Evolutionary conservation across 108 stramenopile genomes (phyloP).

Genomic region (Aureococcus anophagefferens): DNA sequence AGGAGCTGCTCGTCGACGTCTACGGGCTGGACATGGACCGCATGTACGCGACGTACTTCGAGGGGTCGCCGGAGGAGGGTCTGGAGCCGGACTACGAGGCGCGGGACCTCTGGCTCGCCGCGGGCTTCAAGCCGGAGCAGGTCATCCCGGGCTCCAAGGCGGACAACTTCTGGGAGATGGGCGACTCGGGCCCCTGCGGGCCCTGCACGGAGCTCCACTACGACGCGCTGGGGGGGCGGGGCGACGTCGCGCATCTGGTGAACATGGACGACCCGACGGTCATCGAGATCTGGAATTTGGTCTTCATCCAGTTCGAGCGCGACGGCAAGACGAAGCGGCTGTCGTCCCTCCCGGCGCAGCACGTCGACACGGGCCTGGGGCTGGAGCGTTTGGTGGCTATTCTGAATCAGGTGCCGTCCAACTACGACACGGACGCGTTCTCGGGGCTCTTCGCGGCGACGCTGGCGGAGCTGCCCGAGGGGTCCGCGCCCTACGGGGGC

Average conservation of each 20-base stretch:
- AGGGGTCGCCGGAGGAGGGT: conserved; percentile 73
- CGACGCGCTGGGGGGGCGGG: conserved; percentile 79
- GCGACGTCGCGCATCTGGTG: conserved; percentile 74
- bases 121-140: conserved; percentile 53
- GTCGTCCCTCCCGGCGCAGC: conserved; percentile 65
- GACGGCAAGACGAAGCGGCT: background rate
- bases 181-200: conserved; percentile 63
- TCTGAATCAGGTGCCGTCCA: conserved; percentile 73
- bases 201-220: conserved; percentile 96
- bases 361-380: conserved; percentile 98
- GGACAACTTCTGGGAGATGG: conserved; percentile 98
- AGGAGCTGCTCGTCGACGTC: conserved; percentile 80
- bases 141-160: conserved; percentile 74
- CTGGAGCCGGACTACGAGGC: conserved; percentile 74
- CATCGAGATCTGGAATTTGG: conserved; percentile 93
- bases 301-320: conserved; percentile 94
- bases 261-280: conserved; percentile 88
- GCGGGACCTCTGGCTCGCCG: conserved; percentile 52
- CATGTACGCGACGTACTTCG: conserved; percentile 96
- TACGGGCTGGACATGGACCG: conserved; percentile 66
- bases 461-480: conserved; percentile 41
- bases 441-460: conserved; percentile 54
- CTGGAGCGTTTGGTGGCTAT: conserved; percentile 83
- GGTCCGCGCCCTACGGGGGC: conserved; percentile 68
- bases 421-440: conserved; percentile 95